These are phyloP conservation scores for Candida ipomoeae DNA, from an alignment of 805 yeast species.

Conservation along the genomic window DNA sequence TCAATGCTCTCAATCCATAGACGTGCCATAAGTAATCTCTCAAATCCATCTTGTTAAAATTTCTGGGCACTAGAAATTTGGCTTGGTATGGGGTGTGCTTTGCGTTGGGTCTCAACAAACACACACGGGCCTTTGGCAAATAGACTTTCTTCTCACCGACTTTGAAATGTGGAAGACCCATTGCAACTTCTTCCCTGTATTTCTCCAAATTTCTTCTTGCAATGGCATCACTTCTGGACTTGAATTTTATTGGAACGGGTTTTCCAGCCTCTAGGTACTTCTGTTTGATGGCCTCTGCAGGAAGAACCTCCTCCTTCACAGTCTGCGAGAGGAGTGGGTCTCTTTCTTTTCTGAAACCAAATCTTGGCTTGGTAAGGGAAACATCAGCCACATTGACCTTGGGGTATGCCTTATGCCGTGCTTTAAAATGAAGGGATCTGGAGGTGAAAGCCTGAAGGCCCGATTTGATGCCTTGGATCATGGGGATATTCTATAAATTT, in stretches of 20 bases:
- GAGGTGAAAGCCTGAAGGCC: conserved; percentile 3
- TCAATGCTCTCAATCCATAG: conserved; percentile 86
- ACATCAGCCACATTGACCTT: conserved; percentile 38
- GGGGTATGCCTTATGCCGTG: conserved; percentile 33
- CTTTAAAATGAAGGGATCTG: conserved; percentile 28
- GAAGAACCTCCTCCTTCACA: conserved; percentile 40
- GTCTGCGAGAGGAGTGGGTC: conserved; percentile 36
- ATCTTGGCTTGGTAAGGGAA: conserved; percentile 33
- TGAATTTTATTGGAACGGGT: conserved; percentile 40
- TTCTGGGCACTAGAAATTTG: conserved; percentile 88
- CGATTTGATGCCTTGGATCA: conserved; percentile 3
- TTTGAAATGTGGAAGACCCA: conserved; percentile 72
- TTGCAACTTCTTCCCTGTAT: conserved; percentile 49
- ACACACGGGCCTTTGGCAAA: conserved; percentile 82
- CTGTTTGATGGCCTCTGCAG: conserved; percentile 32
- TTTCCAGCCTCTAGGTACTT: conserved; percentile 35
- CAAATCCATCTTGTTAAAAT: conserved; percentile 89
- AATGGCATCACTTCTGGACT: conserved; percentile 31
- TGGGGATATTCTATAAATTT: background rate
- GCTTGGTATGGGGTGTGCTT: conserved; percentile 97
- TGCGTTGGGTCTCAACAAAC: conserved; percentile 86
- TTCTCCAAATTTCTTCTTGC: conserved; percentile 36
- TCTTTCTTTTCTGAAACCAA: conserved; percentile 38
- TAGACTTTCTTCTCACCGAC: conserved; percentile 74
- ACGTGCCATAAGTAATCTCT: conserved; percentile 90